Evolutionary conservation across 352 stramenopile genomes (phyloP).

Genomic region (Peronospora destructor): DNA sequence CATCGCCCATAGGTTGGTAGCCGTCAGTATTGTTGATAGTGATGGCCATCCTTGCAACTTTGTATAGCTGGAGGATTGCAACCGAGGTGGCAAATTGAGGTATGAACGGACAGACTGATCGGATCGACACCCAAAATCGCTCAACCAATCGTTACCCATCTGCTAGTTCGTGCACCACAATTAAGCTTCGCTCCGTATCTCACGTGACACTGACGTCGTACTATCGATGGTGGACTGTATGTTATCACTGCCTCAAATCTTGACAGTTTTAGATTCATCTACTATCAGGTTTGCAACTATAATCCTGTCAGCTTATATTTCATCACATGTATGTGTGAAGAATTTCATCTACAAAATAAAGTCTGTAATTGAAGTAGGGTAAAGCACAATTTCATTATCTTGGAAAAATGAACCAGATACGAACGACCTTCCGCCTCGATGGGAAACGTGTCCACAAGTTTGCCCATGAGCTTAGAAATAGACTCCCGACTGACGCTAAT

Average conservation of each 20-base stretch:
- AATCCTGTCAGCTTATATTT: too few species aligned
- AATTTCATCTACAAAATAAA: too few species aligned
- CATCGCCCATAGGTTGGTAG: not conserved
- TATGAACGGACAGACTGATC: not conserved
- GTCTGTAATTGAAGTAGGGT: too few species aligned
- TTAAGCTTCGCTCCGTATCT: not conserved
- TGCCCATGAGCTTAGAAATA: constrained; percentile 81
- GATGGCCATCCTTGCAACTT: not conserved
- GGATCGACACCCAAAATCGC: not conserved
- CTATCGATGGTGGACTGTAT: too few species aligned
- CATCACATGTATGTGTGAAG: too few species aligned
- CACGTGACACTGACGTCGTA: not conserved
- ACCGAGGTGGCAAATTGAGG: not conserved
- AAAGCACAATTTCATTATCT: too few species aligned
- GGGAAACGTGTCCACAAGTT: constrained; percentile 76
- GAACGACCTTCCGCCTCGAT: constrained; percentile 65
- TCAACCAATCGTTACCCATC: not conserved
- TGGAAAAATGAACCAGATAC: too few species aligned
- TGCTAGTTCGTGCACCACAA: too few species aligned
- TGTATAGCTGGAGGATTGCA: not conserved
- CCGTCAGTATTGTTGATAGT: not conserved
- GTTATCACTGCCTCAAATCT: too few species aligned
- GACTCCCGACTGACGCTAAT: constrained; percentile 78
- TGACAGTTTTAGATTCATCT: too few species aligned
- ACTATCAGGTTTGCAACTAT: too few species aligned